These are phyloP conservation scores for Linum lewisii DNA, from an alignment of 345 rosid species.

Conservation along the genomic window DNA sequence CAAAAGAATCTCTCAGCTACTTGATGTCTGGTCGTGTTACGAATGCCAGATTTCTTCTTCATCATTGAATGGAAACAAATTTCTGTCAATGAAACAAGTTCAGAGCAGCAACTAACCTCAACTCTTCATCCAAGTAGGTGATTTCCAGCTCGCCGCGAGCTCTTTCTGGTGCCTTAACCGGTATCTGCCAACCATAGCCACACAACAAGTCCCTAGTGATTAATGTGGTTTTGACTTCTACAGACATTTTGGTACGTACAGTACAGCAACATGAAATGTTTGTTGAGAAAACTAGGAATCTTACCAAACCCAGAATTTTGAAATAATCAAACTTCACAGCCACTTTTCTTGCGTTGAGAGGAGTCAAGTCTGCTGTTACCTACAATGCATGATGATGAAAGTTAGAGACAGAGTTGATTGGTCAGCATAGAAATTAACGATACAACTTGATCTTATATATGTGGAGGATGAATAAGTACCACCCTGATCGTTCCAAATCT, in stretches of 20 bases:
- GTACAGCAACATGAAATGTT: neutral
- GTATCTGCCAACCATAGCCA: too few relatives aligned
- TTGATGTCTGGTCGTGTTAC: neutral
- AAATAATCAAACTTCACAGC: conserved; percentile 76
- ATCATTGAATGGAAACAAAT: too few relatives aligned
- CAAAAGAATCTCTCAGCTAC: neutral
- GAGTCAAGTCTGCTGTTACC: conserved; percentile 86
- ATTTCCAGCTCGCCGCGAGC: conserved; percentile 55
- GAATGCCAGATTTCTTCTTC: neutral
- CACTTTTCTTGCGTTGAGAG: conserved; percentile 60
- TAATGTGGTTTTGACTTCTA: neutral
- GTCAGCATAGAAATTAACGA: too few relatives aligned
- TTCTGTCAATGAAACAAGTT: neutral
- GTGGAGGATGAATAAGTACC: too few relatives aligned
- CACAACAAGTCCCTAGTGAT: neutral
- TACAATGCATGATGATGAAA: conserved; percentile 12
- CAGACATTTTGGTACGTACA: neutral
- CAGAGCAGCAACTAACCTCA: conserved; percentile 24
- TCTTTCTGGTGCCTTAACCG: conserved; percentile 49
- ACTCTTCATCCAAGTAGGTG: conserved; percentile 53
- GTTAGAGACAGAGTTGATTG: too few relatives aligned
- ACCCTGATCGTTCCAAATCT: too few relatives aligned
- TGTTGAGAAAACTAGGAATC: conserved; percentile 9
- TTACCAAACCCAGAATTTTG: conserved; percentile 71
- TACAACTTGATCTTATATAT: too few relatives aligned